Evolutionary conservation across 192 early-diverging fungal species (phyloP), one percentile per base, ranked within the genome.

Genomic region (Oehlia diaphana): DNA sequence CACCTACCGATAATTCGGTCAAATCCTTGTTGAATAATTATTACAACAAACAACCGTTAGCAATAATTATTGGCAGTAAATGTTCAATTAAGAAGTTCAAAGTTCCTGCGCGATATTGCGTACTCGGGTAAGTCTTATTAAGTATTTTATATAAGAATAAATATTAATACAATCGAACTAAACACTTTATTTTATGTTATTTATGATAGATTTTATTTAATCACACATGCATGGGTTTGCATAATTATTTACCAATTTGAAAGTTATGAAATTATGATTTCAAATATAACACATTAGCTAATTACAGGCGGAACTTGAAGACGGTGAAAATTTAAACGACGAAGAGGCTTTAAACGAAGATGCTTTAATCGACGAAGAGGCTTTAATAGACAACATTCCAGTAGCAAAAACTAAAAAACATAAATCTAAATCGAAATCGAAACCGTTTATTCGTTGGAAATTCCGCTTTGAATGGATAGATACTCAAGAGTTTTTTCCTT

Each of bases 401-500:
- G 10, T 42, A 19, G 10, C 3, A 19, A 68, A 68, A 13, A 68
- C 10, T 6, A 13, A 28, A 2, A 68, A 35, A 3, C 26, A 14
- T 35, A 35, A 68, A 35, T 2, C 16, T 4, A 35, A 68, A 35
- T 2, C 16, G 19, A 31, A 14, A 19, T 5, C 1, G 10, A 14
- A 28, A 7, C 9, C 10, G 19, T 68, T 68, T 35, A 39, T 69
- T 42, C 14, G 67, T 9, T 69, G 67, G 67, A 69, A 69, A 69
- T 69, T 69, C n/a, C 67, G 67, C n/a, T 69, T 69, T 42, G 67
- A 69, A 69, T 69, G 67, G 67, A 35, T 69, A 9, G 9, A 26
- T 19, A 37, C 42, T 39, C 67, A 69, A 69, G 67, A 69, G 28
- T 69, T 69, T 8, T 2, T 9, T 10, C 67, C 67, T 37, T 69